Conservation (phyloP, 192 early-diverging fungal species). For the Tieghemiomyces parasiticus region DNA sequence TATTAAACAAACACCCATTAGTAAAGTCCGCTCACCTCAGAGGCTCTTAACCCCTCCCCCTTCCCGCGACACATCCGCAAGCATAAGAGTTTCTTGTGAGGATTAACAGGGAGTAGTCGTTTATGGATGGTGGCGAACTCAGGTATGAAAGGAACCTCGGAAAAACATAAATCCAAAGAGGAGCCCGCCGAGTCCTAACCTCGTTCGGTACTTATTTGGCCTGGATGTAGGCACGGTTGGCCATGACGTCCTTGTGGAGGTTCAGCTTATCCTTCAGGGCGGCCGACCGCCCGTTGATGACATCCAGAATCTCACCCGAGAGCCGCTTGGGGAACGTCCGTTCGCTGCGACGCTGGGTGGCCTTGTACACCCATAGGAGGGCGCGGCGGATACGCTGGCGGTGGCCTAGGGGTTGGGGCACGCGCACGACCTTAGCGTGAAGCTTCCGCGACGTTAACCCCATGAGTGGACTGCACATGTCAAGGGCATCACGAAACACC, state of each 20-base stretch:
- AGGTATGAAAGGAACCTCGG: too few species aligned
- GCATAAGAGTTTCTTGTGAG: too few species aligned
- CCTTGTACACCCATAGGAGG: slow-evolving; percentile 77
- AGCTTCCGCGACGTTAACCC: slow-evolving; percentile 51
- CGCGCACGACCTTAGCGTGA: slow-evolving; percentile 67
- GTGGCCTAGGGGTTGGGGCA: slow-evolving; percentile 62
- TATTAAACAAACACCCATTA: too few species aligned
- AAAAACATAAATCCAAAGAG: too few species aligned
- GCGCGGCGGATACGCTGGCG: slow-evolving; percentile 59
- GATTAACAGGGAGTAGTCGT: too few species aligned
- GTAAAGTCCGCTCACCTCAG: too few species aligned
- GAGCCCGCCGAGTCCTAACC: too few species aligned
- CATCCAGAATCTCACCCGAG: slow-evolving; percentile 63
- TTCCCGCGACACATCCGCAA: too few species aligned
- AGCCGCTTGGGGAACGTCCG: slow-evolving; percentile 52
- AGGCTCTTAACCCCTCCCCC: too few species aligned
- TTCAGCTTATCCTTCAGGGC: slow-evolving; percentile 59
- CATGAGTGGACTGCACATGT: slow-evolving; percentile 57
- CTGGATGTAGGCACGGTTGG: slow-evolving; percentile 59
- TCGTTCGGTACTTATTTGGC: slow-evolving; percentile 26
- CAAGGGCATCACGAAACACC: slow-evolving; percentile 54
- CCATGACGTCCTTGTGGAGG: slow-evolving; percentile 66
- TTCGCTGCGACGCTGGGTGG: slow-evolving; percentile 43
- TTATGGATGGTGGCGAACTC: too few species aligned
- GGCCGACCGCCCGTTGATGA: slow-evolving; percentile 52